Evolutionary conservation across 257 asterid species (phyloP), one percentile per base, ranked within the genome.

Genomic region (Ocimum tenuiflorum): DNA sequence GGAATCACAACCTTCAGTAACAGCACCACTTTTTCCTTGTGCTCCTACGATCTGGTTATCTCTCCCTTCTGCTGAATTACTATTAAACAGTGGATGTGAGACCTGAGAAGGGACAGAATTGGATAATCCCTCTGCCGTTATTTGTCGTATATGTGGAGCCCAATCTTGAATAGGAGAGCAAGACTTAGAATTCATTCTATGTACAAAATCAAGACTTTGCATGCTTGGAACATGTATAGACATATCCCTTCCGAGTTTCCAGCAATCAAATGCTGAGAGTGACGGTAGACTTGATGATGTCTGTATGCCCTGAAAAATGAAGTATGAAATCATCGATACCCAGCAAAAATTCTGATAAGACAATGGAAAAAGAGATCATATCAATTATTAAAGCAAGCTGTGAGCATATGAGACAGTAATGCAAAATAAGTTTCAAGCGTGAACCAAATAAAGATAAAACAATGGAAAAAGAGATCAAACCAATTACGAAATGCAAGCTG

Each of bases 301-400:
- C 33, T 18, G 65, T 38, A 61, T 46, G 27, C 52, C 78, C 95
- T 89, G 83, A 55, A 75, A 60, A 59, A 51, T 49, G 58, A 17
- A 69, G 52, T 36, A 45, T 20, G 35, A 31, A 23, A 48, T 53
- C 60, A 61, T 66, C 53, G 51, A 57, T 23, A 29, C 35, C 60
- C 65, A 69, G 13, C 49, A 20, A 8, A 51, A 36, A 6, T 46
- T 73, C 24, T 2, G 15, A 42, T 50, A 47, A 60, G 54, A 14
- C 45, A 65, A 41, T 60, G 53, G 6, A 54, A 42, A n/a, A 45
- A 23, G 43, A 52, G 36, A 70, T 31, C 55, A 59, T 46, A 58
- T 31, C 41, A 49, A 29, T 4, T 39, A n/a, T 20, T 33, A 54
- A 62, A 27, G 22, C 43, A 41, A 41, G 73, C 38, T 18, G 23